Evolutionary conservation across 1,284 basidiomycete genomes (phyloP).

Genomic region (Cryptococcus floricola): DNA sequence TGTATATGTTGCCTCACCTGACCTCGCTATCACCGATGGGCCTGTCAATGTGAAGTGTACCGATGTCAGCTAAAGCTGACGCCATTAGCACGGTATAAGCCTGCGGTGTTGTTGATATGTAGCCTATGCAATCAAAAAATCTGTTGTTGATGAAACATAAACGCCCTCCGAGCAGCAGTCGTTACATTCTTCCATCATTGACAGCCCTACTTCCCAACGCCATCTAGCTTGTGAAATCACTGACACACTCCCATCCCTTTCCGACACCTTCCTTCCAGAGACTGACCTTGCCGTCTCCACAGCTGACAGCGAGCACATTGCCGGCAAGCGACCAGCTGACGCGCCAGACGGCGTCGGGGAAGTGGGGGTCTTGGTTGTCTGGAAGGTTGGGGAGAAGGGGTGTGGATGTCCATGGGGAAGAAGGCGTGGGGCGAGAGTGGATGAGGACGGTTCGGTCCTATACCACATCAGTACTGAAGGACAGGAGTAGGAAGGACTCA

Average conservation of each 20-base stretch:
- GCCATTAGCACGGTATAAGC: too few relatives aligned
- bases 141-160: not conserved
- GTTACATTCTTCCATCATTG: not conserved
- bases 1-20: too few relatives aligned
- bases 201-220: not conserved
- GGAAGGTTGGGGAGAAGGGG: slow-evolving; percentile 68
- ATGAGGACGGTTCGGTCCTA: slow-evolving; percentile 88
- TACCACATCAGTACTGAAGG: not conserved
- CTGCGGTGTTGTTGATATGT: too few relatives aligned
- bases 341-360: slow-evolving; percentile 94
- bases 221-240: slow-evolving; percentile 74
- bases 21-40: too few relatives aligned
- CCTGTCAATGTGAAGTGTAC: too few relatives aligned
- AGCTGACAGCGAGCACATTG: slow-evolving; percentile 93
- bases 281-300: slow-evolving; percentile 95
- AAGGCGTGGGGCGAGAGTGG: slow-evolving; percentile 82
- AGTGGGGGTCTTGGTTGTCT: slow-evolving; percentile 59
- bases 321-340: slow-evolving; percentile 96
- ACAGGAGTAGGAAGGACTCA: slow-evolving; percentile 38
- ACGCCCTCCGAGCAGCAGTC: not conserved
- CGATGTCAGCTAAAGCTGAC: too few relatives aligned
- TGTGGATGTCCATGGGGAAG: slow-evolving; percentile 78
- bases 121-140: too few relatives aligned
- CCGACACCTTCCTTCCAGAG: slow-evolving; percentile 98
- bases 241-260: slow-evolving; percentile 95